phyloP scores from a whole-genome alignment of 768 basidiomycete species.

The Tulasnella sp. region DNA sequence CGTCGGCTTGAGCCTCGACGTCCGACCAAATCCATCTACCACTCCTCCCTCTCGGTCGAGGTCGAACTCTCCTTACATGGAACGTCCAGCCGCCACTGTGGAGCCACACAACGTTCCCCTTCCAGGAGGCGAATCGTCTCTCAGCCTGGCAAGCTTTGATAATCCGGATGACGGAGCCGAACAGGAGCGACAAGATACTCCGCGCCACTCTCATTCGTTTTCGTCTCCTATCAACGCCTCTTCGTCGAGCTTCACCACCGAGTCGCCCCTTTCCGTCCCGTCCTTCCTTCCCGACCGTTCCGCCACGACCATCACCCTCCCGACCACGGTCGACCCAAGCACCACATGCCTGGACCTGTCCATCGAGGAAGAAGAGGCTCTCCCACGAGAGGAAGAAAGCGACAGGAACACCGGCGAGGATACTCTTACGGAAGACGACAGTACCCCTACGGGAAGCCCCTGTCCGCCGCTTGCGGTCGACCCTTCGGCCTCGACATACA shows the following conservation, averaged over 20 bases:
- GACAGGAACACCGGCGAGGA: neutral
- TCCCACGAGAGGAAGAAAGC: neutral
- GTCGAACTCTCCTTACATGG: neutral
- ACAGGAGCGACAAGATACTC: neutral
- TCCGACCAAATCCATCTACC: neutral
- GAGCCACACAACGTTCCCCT: neutral
- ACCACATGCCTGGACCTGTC: neutral
- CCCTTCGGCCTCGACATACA: neutral
- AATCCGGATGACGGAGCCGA: neutral
- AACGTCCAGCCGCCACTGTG: neutral
- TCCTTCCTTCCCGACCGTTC: neutral
- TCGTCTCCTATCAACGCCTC: constrained; percentile 9
- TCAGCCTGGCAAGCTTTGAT: neutral
- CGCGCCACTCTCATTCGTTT: neutral
- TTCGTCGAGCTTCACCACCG: constrained; percentile 5
- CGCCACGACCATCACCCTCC: constrained; percentile 1
- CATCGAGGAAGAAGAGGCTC: neutral
- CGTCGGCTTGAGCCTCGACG: constrained; percentile 1
- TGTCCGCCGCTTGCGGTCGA: neutral
- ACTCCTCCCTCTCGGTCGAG: neutral
- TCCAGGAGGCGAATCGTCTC: neutral
- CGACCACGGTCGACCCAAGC: neutral
- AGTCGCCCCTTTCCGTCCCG: constrained; percentile 5
- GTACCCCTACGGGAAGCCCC: neutral
- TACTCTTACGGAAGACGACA: neutral